Evolutionary conservation across 768 basidiomycete species (phyloP).

Genomic region (Pleurotus djamor): DNA sequence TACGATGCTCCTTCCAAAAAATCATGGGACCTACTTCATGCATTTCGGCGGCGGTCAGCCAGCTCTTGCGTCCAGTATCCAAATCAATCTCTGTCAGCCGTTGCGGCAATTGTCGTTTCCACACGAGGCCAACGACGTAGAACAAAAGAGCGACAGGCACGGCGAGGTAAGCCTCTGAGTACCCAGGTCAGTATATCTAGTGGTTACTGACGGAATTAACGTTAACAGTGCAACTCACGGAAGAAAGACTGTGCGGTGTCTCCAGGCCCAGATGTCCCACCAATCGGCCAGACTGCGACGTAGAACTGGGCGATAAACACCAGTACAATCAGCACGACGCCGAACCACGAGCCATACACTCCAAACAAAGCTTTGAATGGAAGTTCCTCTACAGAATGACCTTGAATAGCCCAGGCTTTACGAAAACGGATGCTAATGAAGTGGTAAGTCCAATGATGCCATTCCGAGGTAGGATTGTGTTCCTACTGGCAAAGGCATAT

Average conservation of each 20-base stretch:
- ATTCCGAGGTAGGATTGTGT: background rate
- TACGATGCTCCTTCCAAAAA: background rate
- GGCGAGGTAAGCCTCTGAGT: slow-evolving; percentile 22
- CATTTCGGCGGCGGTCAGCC: slow-evolving; percentile 45
- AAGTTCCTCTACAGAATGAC: slow-evolving; percentile 42
- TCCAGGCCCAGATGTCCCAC: slow-evolving; percentile 24
- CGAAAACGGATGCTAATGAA: slow-evolving; percentile 37
- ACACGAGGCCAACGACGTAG: slow-evolving; percentile 32
- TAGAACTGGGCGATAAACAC: slow-evolving; percentile 47
- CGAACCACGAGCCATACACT: slow-evolving; percentile 43
- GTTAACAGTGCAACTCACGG: background rate
- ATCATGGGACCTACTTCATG: slow-evolving; percentile 23
- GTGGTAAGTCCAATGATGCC: background rate
- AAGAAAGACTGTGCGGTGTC: slow-evolving; percentile 32
- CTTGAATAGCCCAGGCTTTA: slow-evolving; percentile 38
- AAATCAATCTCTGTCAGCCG: slow-evolving; percentile 37
- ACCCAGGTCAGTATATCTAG: background rate
- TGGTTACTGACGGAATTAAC: background rate
- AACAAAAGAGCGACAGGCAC: slow-evolving; percentile 37
- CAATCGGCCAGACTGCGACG: slow-evolving; percentile 39
- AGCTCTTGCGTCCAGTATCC: slow-evolving; percentile 43
- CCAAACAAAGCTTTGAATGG: slow-evolving; percentile 43
- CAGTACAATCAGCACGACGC: slow-evolving; percentile 34
- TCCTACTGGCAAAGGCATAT: slow-evolving; percentile 46
- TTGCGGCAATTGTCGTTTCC: slow-evolving; percentile 38